A percentile compares a stretch with the other conserved stretches of the same genome.
Evolutionary conservation across 2,329 filamentous ascomycete genomes (phyloP).

Genomic region (Paecilomyces niveus): DNA sequence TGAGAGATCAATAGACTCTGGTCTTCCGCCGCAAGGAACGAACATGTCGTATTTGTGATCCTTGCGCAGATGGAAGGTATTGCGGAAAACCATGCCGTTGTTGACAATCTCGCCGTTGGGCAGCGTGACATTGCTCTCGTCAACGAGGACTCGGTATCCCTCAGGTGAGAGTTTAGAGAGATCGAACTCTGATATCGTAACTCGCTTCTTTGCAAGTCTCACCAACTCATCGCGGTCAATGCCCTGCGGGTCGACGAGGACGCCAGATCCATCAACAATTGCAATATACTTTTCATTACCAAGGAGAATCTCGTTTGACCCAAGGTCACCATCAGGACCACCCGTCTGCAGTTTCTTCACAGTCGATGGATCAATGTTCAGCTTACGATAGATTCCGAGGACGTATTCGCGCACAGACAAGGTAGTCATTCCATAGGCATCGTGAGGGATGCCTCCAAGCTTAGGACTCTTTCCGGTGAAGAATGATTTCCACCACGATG

Average conservation of each 20-base stretch:
- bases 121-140: constrained; percentile 82
- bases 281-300: constrained; percentile 93
- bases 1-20: constrained; percentile 90
- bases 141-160: constrained; percentile 86
- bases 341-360: constrained; percentile 96
- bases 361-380: constrained; percentile 75
- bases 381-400: constrained; percentile 92
- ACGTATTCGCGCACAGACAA: constrained; percentile 94
- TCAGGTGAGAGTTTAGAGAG: constrained; percentile 73
- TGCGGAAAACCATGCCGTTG: constrained; percentile 94
- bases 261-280: constrained; percentile 93
- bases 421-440: constrained; percentile 95
- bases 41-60: constrained; percentile 75
- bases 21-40: constrained; percentile 91
- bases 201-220: constrained; percentile 75
- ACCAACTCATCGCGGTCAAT: constrained; percentile 76
- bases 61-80: constrained; percentile 87
- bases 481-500: constrained; percentile 99
- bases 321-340: constrained; percentile 91
- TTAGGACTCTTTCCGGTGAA: constrained; percentile 98
- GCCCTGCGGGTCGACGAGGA: constrained; percentile 87
- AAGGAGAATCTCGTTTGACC: constrained; percentile 94
- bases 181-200: constrained; percentile 88
- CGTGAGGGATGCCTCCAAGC: constrained; percentile 93
- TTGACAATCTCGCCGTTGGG: constrained; percentile 78